phyloP scores from a whole-genome alignment of 2,329 filamentous ascomycete species.

The Microdochium bolleyi region DNA sequence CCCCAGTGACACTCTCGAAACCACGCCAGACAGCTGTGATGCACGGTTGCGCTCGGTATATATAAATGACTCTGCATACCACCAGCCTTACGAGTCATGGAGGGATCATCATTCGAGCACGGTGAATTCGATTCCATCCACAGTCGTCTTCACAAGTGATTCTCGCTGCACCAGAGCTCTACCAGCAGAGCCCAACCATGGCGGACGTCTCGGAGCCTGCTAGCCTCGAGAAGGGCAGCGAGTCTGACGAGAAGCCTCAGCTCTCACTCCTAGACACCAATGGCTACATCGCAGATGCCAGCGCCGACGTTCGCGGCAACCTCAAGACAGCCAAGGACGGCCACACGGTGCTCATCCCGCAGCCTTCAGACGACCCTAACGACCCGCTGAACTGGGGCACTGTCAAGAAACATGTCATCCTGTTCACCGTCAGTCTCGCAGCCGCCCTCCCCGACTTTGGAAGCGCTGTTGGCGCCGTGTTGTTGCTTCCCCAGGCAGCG shows the following conservation, averaged over 20 bases:
- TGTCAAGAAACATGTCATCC: slow-evolving; percentile 37
- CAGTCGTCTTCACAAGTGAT: neutral
- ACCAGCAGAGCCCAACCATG: neutral
- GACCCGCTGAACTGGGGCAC: slow-evolving; percentile 63
- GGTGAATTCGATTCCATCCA: neutral
- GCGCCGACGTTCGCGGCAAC: slow-evolving; percentile 4
- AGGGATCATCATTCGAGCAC: neutral
- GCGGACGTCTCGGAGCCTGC: neutral
- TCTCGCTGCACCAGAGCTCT: neutral
- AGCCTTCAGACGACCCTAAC: slow-evolving; percentile 85
- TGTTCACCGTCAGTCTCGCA: slow-evolving; percentile 36
- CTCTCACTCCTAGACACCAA: slow-evolving; percentile 22
- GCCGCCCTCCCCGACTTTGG: slow-evolving; percentile 42
- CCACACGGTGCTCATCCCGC: slow-evolving; percentile 52
- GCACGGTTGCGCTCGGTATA: too few species aligned
- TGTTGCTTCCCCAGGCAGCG: slow-evolving; percentile 32
- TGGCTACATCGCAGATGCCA: slow-evolving; percentile 24
- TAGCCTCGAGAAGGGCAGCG: neutral
- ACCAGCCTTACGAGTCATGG: neutral
- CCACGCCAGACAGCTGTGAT: too few species aligned
- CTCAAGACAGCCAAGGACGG: slow-evolving; percentile 29
- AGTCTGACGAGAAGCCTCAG: neutral
- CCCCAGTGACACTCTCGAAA: too few species aligned
- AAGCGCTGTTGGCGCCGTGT: slow-evolving; percentile 33
- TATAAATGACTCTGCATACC: neutral